Evolutionary conservation across 2,329 filamentous ascomycete species (phyloP).

Genomic region (Calonectria ilicicola): DNA sequence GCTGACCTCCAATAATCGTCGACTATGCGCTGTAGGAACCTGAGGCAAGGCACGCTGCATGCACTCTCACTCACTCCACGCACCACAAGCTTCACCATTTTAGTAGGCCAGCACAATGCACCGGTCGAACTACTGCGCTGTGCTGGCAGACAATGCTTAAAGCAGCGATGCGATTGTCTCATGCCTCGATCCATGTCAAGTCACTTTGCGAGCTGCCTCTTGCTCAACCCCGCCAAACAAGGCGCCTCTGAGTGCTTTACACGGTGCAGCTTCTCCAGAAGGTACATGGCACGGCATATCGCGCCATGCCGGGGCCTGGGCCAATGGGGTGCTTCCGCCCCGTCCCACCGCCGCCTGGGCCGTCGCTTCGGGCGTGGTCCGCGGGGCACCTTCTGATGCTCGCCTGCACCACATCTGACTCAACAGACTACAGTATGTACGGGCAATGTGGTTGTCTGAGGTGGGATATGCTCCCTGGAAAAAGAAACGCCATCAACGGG

Average conservation of each 20-base stretch:
- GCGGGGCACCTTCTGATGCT: conserved; percentile 2
- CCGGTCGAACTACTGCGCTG: conserved; percentile 7
- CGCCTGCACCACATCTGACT: conserved; percentile 11
- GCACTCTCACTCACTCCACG: conserved; percentile 8
- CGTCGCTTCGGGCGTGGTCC: conserved; percentile 10
- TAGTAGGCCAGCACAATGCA: neutral
- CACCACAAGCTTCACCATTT: neutral
- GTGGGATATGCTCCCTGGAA: conserved; percentile 4
- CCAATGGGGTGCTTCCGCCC: conserved; percentile 39
- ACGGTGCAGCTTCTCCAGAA: conserved; percentile 41
- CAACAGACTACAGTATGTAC: neutral
- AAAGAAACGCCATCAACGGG: neutral
- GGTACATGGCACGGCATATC: conserved; percentile 35
- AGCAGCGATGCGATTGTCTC: conserved; percentile 39
- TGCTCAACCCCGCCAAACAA: conserved; percentile 35
- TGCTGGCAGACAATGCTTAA: conserved; percentile 23
- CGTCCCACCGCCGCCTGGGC: conserved; percentile 9
- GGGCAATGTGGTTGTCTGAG: neutral
- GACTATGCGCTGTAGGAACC: neutral
- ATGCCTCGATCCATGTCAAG: conserved; percentile 32
- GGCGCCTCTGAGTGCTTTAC: conserved; percentile 36
- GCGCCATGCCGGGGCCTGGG: conserved; percentile 10
- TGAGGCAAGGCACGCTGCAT: conserved; percentile 12
- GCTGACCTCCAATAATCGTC: conserved; percentile 6
- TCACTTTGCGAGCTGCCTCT: conserved; percentile 38